Conservation (phyloP, 768 basidiomycete genomes). For the Mycena latifolia region DNA sequence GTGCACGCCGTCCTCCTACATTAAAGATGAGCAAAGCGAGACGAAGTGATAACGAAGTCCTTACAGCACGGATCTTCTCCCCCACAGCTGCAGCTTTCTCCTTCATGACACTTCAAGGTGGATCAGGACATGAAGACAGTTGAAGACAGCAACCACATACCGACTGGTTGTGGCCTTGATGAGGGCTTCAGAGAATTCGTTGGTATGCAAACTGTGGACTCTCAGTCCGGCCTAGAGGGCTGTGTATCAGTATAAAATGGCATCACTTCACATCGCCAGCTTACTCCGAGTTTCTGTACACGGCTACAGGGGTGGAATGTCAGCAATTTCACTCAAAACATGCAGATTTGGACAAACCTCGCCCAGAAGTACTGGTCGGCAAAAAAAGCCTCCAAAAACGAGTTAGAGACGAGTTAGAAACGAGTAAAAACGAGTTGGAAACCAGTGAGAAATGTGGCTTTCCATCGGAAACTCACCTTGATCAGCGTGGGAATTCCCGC, state of each 20-base stretch:
- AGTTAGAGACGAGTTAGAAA: no score
- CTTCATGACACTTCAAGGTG: constrained; percentile 63
- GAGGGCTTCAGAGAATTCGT: constrained; percentile 67
- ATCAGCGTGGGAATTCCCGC: constrained; percentile 74
- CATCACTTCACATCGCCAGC: not conserved
- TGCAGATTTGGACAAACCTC: constrained; percentile 8
- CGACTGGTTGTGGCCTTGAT: constrained; percentile 64
- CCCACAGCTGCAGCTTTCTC: constrained; percentile 66
- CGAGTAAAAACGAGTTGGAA: no score
- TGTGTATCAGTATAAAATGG: not conserved
- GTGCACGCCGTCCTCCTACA: constrained; percentile 69
- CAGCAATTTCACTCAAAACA: not conserved
- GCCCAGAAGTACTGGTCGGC: constrained; percentile 80
- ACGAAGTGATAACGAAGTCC: constrained; percentile 15
- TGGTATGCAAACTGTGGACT: constrained; percentile 58
- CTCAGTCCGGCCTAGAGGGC: constrained; percentile 57
- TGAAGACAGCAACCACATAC: constrained; percentile 46
- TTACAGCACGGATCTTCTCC: constrained; percentile 49
- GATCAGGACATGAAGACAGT: not conserved
- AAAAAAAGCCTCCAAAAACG: constrained; percentile 64
- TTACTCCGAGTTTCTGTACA: constrained; percentile 66
- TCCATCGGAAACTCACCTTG: no score
- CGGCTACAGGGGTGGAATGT: constrained; percentile 14
- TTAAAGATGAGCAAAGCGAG: constrained; percentile 1
- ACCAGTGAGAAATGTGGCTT: no score